Evolutionary conservation across 1,139 yeast species (phyloP), one percentile per base, ranked within the genome.

Genomic region (Wickerhamomyces sp.): DNA sequence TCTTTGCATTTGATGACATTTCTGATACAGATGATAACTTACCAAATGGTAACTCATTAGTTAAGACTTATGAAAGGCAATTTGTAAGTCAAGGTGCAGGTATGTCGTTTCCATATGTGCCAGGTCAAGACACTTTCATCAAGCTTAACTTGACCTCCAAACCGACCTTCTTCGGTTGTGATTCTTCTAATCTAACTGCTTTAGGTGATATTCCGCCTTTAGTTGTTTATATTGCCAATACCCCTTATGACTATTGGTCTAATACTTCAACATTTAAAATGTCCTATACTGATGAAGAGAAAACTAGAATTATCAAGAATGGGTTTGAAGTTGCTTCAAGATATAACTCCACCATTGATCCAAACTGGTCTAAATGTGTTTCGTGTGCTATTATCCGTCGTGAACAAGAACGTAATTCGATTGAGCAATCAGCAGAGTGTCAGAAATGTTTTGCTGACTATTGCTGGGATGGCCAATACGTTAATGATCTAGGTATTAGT

Each of bases 381-480:
- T 88, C 87, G 3, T 88, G 96, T 68, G 96, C 96, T 5, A 76
- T 87, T 38, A 69, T 88, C 42, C 81, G 87, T 61, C 78, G 96
- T 59, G 79, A 82, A 43, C 81, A 81, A 58, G 92, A 87, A 64
- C 73, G 94, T 53, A 64, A 71, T 34, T 80, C 81, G 19, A 58
- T 70, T 22, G 67, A 70, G 20, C 79, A 78, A 45, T 72, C 87
- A 9, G 78, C 72, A 2, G 87, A 82, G 57, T 88, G 96, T 69
- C 62, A 73, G 45, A 46, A 64, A 39, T 88, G 96, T 62, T 82
- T 87, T 58, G 58, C 66, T 29, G 67, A 67, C 31, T 86, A 87
- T 62, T 88, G 96, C 62, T 87, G 95, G 95, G 76, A 82, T 54
- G 90, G 89, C 31, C 17, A 18, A 13, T 28, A 14, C 20, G 20